phyloP scores from a whole-genome alignment of 495 filamentous ascomycete species.

The Aspergillus heteromorphus region DNA sequence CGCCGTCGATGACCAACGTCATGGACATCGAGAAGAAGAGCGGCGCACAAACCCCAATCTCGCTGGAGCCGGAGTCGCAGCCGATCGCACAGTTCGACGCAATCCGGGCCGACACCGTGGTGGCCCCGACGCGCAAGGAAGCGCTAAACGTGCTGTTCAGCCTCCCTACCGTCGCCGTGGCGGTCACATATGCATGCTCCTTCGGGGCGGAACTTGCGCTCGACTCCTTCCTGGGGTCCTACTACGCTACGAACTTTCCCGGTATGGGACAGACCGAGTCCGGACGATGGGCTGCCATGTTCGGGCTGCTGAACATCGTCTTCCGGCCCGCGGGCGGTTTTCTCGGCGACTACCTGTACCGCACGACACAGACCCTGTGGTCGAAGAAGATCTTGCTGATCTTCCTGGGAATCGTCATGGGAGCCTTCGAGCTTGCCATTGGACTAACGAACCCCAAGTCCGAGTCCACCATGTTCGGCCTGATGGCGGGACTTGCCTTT shows the following conservation, averaged over 20 bases:
- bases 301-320: constrained; percentile 78
- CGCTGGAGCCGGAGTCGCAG: constrained; percentile 45
- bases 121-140: constrained; percentile 60
- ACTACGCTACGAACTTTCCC: constrained; percentile 76
- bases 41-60: constrained; percentile 20
- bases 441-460: constrained; percentile 57
- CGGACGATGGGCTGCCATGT: constrained; percentile 82
- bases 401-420: constrained; percentile 56
- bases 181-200: constrained; percentile 73
- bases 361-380: constrained; percentile 55
- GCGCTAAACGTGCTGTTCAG: constrained; percentile 54
- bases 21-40: constrained; percentile 40
- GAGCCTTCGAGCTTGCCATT: constrained; percentile 64
- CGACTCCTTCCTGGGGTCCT: constrained; percentile 74
- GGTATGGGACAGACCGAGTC: constrained; percentile 65
- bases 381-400: constrained; percentile 71
- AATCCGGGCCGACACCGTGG: constrained; percentile 53
- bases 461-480: constrained; percentile 65
- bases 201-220: constrained; percentile 84
- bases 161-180: constrained; percentile 61
- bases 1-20: constrained; percentile 37
- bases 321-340: constrained; percentile 72
- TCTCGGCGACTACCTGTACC: constrained; percentile 68
- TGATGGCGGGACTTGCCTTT: constrained; percentile 67
- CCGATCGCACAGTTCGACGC: constrained; percentile 51